Evolutionary conservation across 441 rosid genomes (phyloP).

Genomic region (Gossypium armourianum): DNA sequence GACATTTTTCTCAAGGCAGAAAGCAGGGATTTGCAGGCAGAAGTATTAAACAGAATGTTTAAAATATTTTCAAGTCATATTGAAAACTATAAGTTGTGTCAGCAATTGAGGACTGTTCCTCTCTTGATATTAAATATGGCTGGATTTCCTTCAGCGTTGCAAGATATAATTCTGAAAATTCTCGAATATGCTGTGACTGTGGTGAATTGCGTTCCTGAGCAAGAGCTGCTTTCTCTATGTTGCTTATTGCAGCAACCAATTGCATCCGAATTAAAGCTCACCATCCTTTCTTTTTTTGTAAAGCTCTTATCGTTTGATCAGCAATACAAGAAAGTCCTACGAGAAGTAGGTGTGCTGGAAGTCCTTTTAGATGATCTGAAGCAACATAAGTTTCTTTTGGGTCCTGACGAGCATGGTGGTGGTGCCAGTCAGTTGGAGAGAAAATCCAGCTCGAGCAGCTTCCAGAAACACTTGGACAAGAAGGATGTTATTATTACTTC

Average conservation of each 20-base stretch:
- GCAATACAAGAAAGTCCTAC: conserved; percentile 90
- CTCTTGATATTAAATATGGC: conserved; percentile 94
- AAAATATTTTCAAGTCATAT: conserved; percentile 96
- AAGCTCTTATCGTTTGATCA: conserved; percentile 96
- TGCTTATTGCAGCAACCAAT: conserved; percentile 96
- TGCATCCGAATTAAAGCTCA: conserved; percentile 77
- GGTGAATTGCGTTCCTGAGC: conserved; percentile 97
- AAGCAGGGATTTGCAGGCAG: conserved; percentile 77
- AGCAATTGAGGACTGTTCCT: conserved; percentile 87
- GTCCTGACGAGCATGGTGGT: conserved; percentile 46
- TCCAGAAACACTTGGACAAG: conserved; percentile 69
- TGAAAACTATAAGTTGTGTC: conserved; percentile 88
- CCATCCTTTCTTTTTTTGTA: conserved; percentile 84
- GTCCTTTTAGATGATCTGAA: conserved; percentile 89
- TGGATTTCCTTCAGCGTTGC: conserved; percentile 82
- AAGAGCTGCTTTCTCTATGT: conserved; percentile 92
- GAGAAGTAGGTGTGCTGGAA: conserved; percentile 96
- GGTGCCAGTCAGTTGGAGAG: conserved; percentile 42
- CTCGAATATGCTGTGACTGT: conserved; percentile 99
- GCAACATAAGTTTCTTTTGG: conserved; percentile 86
- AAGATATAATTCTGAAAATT: conserved; percentile 89
- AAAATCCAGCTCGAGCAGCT: conserved; percentile 69
- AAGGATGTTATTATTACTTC: conserved; percentile 84
- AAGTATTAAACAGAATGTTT: conserved; percentile 94
- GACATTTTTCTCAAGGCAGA: conserved; percentile 94